Evolutionary conservation across 805 yeast species (phyloP), one percentile per base, ranked within the genome.

Genomic region (Cephaloascus albidus): DNA sequence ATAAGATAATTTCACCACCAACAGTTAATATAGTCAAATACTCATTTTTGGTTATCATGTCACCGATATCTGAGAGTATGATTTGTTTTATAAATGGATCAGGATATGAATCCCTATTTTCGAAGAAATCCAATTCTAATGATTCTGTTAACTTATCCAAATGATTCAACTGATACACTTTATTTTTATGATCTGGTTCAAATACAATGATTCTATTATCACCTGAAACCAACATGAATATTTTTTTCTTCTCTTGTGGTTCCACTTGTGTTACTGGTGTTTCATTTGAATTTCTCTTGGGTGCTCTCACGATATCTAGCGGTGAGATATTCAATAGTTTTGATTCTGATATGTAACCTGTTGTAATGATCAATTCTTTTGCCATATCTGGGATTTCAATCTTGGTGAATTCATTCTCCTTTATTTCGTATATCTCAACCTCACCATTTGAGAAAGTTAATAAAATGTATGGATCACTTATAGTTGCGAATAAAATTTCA

Each of bases 1-100:
- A 88, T 38, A 84, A 61, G 28, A 76, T 63, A 2, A 87, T 62
- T 54, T 86, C 93, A 48, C 94, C 95, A 39, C 94, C 93, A 52
- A 79, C 75, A 0, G 95, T 87, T 38, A 86, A 59, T 5, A 85
- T 65, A 0, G 87, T 70, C 42, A 88, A 55, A 53, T 78, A 78
- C 47, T 84, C 88, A 36, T 78, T 81, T 35, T 71, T 67, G 20
- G 53, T 45, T 27, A 54, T 46, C 6, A 60, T 54, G 49, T 82
- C 85, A 4, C 96, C 96, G 23, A 87, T 51, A 36, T 72, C 72
- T 35, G 77, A 72, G 55, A 81, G 70, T 1, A 82, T 68, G 14
- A 69, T 63, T 55, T 84, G 86, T 52, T 83, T 84, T 46, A 83
- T 74, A 33, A 74, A 73, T 2, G 89, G 89, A 61, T 82, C 89